Conservation (phyloP, 2,329 filamentous ascomycete genomes). For the Trichothecium sympodiale region DNA sequence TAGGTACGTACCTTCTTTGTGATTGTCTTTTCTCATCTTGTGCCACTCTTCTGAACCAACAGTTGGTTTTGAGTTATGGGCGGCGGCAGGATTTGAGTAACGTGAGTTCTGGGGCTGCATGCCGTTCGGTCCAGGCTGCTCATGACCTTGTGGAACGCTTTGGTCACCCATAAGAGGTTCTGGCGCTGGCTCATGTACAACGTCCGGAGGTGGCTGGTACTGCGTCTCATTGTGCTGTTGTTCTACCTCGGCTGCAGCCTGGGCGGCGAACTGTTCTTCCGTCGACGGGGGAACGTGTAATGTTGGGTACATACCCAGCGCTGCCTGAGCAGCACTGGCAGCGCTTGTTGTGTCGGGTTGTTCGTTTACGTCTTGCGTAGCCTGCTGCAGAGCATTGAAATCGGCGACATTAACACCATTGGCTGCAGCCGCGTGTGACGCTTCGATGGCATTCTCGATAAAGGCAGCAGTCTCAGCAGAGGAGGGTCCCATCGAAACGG, state of each 20-base stretch:
- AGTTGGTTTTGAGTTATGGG: slow-evolving; percentile 57
- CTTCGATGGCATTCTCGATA: slow-evolving; percentile 42
- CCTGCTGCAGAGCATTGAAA: slow-evolving; percentile 46
- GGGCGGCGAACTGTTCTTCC: slow-evolving; percentile 49
- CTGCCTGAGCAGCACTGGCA: slow-evolving; percentile 48
- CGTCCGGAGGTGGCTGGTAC: neutral
- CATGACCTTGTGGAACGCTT: slow-evolving; percentile 11
- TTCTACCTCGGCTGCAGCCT: slow-evolving; percentile 23
- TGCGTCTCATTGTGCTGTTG: slow-evolving; percentile 2
- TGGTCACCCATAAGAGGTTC: slow-evolving; percentile 10
- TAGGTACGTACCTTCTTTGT: slow-evolving; percentile 75
- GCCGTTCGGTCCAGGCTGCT: slow-evolving; percentile 28
- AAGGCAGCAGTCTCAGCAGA: slow-evolving; percentile 36
- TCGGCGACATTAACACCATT: slow-evolving; percentile 39
- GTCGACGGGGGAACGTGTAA: slow-evolving; percentile 46
- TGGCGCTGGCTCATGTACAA: neutral
- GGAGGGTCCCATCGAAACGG: slow-evolving; percentile 31
- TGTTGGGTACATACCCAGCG: slow-evolving; percentile 48
- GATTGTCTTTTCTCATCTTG: slow-evolving; percentile 91
- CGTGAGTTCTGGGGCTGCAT: slow-evolving; percentile 19
- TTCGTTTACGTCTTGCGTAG: slow-evolving; percentile 28
- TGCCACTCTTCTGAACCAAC: slow-evolving; percentile 99
- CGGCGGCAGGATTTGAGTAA: slow-evolving; percentile 26
- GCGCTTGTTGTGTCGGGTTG: slow-evolving; percentile 27
- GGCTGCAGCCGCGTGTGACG: slow-evolving; percentile 22